These are phyloP conservation scores for Clathrus columnatus DNA, from an alignment of 768 basidiomycete genomes.

Conservation along the genomic window DNA sequence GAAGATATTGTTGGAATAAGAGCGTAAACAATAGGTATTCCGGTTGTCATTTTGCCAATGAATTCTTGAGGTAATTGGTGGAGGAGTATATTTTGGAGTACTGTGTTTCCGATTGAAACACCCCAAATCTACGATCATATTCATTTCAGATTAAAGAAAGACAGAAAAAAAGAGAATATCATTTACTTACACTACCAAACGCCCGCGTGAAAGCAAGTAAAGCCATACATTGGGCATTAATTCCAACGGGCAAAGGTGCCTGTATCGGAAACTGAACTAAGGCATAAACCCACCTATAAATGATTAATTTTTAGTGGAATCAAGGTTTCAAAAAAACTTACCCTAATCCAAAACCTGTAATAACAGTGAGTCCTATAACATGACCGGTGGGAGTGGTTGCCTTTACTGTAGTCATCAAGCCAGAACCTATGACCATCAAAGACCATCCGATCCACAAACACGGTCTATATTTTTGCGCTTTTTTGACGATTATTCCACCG, in stretches of 20 bases:
- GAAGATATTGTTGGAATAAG: slow-evolving; percentile 29
- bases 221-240: slow-evolving; percentile 31
- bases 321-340: too few relatives aligned
- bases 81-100: slow-evolving; percentile 27
- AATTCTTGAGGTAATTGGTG: slow-evolving; percentile 19
- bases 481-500: slow-evolving; percentile 27
- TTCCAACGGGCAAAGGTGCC: slow-evolving; percentile 24
- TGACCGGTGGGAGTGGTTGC: slow-evolving; percentile 13
- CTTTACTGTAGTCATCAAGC: slow-evolving; percentile 25
- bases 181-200: slow-evolving; percentile 12
- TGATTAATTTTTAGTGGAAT: not conserved
- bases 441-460: slow-evolving; percentile 30
- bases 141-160: not conserved
- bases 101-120: slow-evolving; percentile 24
- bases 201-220: slow-evolving; percentile 23
- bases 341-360: slow-evolving; percentile 22
- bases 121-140: slow-evolving; percentile 18
- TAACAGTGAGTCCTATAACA: slow-evolving; percentile 20
- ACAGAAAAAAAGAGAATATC: not conserved
- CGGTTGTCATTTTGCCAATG: slow-evolving; percentile 7
- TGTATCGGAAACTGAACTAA: slow-evolving; percentile 40
- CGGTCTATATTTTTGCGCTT: slow-evolving; percentile 28
- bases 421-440: slow-evolving; percentile 26
- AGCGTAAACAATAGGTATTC: slow-evolving; percentile 16
- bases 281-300: slow-evolving; percentile 19